Base-by-base conservation (phyloP, 2,329 filamentous ascomycete genomes). In the Monosporascus sp. region DNA sequence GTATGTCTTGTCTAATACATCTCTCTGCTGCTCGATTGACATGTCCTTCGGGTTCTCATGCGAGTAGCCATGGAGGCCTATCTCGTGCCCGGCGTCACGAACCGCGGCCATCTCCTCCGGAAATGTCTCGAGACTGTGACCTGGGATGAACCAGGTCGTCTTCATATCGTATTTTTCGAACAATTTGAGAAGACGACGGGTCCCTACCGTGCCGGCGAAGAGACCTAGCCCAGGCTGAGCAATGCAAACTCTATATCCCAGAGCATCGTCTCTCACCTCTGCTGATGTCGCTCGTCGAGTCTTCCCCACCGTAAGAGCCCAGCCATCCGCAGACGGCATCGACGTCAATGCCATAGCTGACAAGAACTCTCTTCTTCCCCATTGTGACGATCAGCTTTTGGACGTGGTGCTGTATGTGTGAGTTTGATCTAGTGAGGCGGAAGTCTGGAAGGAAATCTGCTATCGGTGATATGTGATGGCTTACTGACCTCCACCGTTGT, bases 241-340 rank as follows among this genome's bases (percentile, higher is more conserved):
- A 41, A 48, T 51, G 20, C 48, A 15, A 48, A n/a, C 25, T 27
- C n/a, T 27, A 27, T 9, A 9, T 27, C 25, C 8, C 25, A 27
- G 25, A 27, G 8, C 25, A 27, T 27, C 25, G 25, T 9, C 25
- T 27, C 25, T 27, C 25, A 81, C 84, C 85, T 75, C 86, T 76
- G 63, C 81, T 86, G 57, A 90, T 89, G 60, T 90, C 87, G 62
- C 79, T 87, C 1, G 81, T 83, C 7, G 80, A 85, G 64, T 90
- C 86, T 66, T 90, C 80, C 38, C 88, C 86, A 17, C 85, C 85
- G 61, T 91, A 90, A 0, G 82, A 87, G 1, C 87, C 87, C 0
- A 90, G 74, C 88, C 87, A 90, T 8, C 87, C 86, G 1, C 86
- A 82, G 2, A 90, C 84, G n/a, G 86, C 86, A 58, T 90, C 86